Evolutionary conservation across 2,329 filamentous ascomycete genomes (phyloP).

Genomic region (Botrytis aclada): DNA sequence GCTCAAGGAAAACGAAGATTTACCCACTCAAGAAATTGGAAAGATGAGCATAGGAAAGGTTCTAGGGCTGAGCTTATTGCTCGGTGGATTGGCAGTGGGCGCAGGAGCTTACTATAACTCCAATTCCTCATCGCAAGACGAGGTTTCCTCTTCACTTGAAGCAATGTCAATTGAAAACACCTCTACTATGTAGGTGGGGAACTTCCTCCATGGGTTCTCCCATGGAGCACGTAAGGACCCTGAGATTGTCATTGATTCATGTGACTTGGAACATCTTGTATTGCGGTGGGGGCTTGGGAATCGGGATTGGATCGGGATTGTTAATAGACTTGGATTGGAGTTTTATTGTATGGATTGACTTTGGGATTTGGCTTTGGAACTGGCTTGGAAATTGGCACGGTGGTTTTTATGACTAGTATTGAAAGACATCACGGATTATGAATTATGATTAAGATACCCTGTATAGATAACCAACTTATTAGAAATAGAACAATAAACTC

Average conservation of each 20-base stretch:
- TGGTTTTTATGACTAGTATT: not conserved
- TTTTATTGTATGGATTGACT: not conserved
- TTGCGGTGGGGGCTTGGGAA: not conserved
- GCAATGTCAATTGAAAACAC: slow-evolving; percentile 8
- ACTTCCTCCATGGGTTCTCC: not conserved
- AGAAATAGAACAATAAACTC: not conserved
- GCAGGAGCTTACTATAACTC: not conserved
- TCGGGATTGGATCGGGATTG: not conserved
- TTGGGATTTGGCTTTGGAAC: not conserved
- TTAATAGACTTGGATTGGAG: not conserved
- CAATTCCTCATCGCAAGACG: not conserved
- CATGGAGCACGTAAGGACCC: slow-evolving; percentile 3
- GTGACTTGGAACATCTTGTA: not conserved
- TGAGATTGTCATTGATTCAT: not conserved
- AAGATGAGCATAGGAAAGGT: not conserved
- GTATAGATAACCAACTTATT: slow-evolving; percentile 11
- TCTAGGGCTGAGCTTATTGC: not conserved
- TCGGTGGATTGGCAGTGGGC: slow-evolving; percentile 2
- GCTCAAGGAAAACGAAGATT: not conserved
- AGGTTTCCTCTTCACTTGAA: slow-evolving; percentile 5
- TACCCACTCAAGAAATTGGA: not conserved
- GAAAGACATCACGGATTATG: not conserved
- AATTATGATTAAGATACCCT: slow-evolving; percentile 9
- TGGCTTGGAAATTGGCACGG: not conserved
- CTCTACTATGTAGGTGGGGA: slow-evolving; percentile 13